A percentile compares a stretch with the other conserved stretches of the same genome.
phyloP scores from a whole-genome alignment of 2,329 filamentous ascomycete genomes.

The Cercospora sp. region DNA sequence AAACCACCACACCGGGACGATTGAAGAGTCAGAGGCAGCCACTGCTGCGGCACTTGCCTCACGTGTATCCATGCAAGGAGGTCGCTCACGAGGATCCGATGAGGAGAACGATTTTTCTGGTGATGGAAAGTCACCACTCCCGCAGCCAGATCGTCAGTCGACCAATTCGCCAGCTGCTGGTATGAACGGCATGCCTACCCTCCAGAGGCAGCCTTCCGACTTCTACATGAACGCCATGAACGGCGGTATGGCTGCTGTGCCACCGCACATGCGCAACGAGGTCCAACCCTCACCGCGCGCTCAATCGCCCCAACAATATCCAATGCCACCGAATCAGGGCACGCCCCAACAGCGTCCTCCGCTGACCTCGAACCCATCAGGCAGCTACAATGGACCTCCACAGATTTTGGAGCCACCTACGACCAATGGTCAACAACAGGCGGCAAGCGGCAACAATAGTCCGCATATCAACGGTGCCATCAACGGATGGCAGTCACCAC shows the following conservation, averaged over 20 bases:
- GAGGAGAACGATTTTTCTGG: conserved; percentile 64
- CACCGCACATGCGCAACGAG: conserved; percentile 77
- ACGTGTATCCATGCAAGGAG: conserved; percentile 46
- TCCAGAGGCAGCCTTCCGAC: conserved; percentile 68
- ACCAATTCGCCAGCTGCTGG: conserved; percentile 80
- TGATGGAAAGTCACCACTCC: conserved; percentile 70
- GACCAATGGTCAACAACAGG: conserved; percentile 73
- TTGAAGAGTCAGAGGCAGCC: conserved; percentile 87
- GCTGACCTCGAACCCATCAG: conserved; percentile 77
- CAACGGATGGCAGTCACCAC: conserved; percentile 80
- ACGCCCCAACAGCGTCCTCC: conserved; percentile 51
- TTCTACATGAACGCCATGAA: conserved; percentile 79
- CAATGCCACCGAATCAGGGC: conserved; percentile 58
- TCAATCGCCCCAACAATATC: conserved; percentile 60
- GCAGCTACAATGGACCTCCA: conserved; percentile 70
- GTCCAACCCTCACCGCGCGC: conserved; percentile 69
- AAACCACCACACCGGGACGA: conserved; percentile 91
- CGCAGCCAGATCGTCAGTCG: conserved; percentile 75
- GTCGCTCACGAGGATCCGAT: conserved; percentile 64
- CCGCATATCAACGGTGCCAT: conserved; percentile 75
- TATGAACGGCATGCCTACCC: conserved; percentile 64
- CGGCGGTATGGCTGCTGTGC: conserved; percentile 54
- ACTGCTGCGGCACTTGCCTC: conserved; percentile 81
- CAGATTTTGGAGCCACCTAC: conserved; percentile 79
- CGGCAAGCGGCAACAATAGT: conserved; percentile 74